Base-by-base conservation (phyloP, 73 alveolate species). In the Uronychia binucleata region DNA sequence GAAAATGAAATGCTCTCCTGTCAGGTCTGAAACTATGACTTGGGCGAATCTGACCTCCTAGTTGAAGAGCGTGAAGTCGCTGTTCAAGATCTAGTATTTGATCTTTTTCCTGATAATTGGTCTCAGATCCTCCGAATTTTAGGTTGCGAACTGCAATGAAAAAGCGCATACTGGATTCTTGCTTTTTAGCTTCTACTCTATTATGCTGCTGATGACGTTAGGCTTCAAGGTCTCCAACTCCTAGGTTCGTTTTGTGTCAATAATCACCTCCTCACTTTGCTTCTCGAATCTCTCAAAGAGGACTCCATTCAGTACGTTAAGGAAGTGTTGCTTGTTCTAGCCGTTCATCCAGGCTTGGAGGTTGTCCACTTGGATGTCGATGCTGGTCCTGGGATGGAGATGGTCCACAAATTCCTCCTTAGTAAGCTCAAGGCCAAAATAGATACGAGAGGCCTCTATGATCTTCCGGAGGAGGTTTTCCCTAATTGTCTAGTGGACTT, bases 391-490 rank as follows among this genome's bases (percentile, higher is more conserved):
- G 1, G 95, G 95, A 34, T 84, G 82, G n/a, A 80, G 57, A 27
- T 67, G 26, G 57, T 83, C 85, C 28, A 81, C 90, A 35, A 74
- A 89, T 19, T 89, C 92, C 30, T 83, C 86, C 25, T 78, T 35
- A 30, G 77, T 26, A 32, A 78, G 77, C 1, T 84, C 90, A 78
- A 89, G 78, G 34, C 77, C 81, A 58, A 89, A 84, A 26, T 80
- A 26, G 26, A 84, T 79, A 46, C 75, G 33, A 19, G 67, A 34
- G 1, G 83, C 86, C n/a, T 85, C 75, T 33, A 89, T 83, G 35
- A 89, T 89, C 83, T 84, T 83, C 75, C 91, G 77, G 28, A 89
- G 83, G 1, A 89, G 27, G 57, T 83, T 89, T 29, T 89, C 95
- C 67, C 90, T 83, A 46, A 58, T n/a, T n/a, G 67, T 28, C 1